Base-by-base conservation (phyloP, 345 rosid species). In the Physaria fendleri region DNA sequence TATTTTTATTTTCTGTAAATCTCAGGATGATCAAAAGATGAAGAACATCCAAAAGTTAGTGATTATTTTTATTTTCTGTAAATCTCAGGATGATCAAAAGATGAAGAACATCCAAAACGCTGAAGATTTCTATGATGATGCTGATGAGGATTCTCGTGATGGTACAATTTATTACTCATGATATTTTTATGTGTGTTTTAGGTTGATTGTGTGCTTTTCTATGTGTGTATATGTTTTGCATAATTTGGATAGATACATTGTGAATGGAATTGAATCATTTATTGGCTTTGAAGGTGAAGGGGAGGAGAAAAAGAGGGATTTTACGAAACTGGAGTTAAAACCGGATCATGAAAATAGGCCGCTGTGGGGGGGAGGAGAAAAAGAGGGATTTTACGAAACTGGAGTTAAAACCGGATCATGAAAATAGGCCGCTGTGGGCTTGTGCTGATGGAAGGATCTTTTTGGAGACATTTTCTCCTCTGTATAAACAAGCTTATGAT, bases 401-500 rank as follows among this genome's bases (percentile, higher is more conserved):
- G 58, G 95, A 83, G 65, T 64, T 93, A 69, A 93, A 93, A 65
- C 77, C 68, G 0, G 95, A 93, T 67, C 99, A 93, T 49, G 71
- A 4, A 6, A 89, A 89, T 67, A 78, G 99, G 14, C 97, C 97
- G 1, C 58, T 89, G 39, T 93, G 99, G 99, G 95, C 97, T 32
- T 89, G 97, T 66, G 87, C 88, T 1, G 97, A 87, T 70, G 95
- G 99, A 17, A 81, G 85, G 49, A 85, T 93, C 44, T 85, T 93
- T 64, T 79, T 87, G 15, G 97, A 89, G 62, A 87, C 97, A 0
- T 86, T 79, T 56, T 92, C 95, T 18, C n/a, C 91, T n/a, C n/a
- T n/a, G n/a, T 93, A 93, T 64, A 93, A 87, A 56, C 99, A 93
- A 77, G 97, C 99, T 6, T 93, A 83, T 40, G 99, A 93, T 72